Evolutionary conservation across 495 filamentous ascomycete species (phyloP), one percentile per base, ranked within the genome.

Genomic region (Lasiosphaeriaceae sp.): DNA sequence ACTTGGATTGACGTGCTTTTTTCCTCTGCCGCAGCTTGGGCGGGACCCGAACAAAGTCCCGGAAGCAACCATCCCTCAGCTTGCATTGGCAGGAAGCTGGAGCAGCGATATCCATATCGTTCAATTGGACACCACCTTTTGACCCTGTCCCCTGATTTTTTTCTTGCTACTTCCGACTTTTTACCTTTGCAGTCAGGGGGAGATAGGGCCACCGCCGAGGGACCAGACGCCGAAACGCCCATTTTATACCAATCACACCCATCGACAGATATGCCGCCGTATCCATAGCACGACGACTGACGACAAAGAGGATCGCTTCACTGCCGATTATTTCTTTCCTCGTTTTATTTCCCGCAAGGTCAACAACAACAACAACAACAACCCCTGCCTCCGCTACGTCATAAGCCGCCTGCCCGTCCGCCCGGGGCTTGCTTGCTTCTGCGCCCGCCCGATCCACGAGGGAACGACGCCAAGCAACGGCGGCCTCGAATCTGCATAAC

Each of bases 211-310:
- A 43, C 39, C 16, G n/a, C 16, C 34, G 14, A 19, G n/a, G 9
- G 26, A 31, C 26, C 3, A 9, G 26, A 31, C 26, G 9, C 26
- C 26, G 26, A 31, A 31, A 31, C 26, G 26, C 26, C 26, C 26
- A 31, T 31, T 31, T 31, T 31, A 31, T 4, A 31, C n/a, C 26
- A 31, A 31, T 9, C 26, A 31, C 50, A 26, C 16, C 23, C 19
- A 52, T 48, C 62, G 66, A 67, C 43, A 75, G n/a, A n/a, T n/a
- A n/a, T n/a, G n/a, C n/a, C 74, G 72, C 62, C 67, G 29, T 62
- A 64, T 54, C 63, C 66, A 52, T 75, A 72, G 68, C 55, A 14
- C 52, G 47, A 43, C 41, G n/a, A n/a, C 53, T 9, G 24, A 52
- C 48, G 23, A 50, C 23, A 23, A 43, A 35, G 26, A 31, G 26